Evolutionary conservation across 2,329 filamentous ascomycete genomes (phyloP).

Genomic region (Knufia fluminis): DNA sequence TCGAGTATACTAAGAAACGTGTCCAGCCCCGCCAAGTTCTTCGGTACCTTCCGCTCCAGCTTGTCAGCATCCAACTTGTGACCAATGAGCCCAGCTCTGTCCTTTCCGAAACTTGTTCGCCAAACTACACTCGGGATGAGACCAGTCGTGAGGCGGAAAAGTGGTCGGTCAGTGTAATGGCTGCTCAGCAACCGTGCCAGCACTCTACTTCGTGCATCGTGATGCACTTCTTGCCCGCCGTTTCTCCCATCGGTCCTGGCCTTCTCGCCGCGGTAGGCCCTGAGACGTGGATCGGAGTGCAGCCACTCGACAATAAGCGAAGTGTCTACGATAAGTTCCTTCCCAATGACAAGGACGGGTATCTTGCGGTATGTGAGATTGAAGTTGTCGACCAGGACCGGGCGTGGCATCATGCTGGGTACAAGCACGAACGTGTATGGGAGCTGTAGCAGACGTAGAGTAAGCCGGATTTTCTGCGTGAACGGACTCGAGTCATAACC

Average conservation of each 20-base stretch:
- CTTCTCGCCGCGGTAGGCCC: neutral
- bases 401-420: conserved; percentile 55
- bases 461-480: conserved; percentile 17
- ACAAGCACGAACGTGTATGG: conserved; percentile 21
- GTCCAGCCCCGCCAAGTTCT: conserved; percentile 17
- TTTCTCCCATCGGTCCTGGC: neutral
- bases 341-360: conserved; percentile 56
- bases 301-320: conserved; percentile 17
- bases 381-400: conserved; percentile 49
- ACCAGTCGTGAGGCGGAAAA: conserved; percentile 19
- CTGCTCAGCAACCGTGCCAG: conserved; percentile 6
- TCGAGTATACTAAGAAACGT: conserved; percentile 19
- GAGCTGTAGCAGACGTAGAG: conserved; percentile 16
- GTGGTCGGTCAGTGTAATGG: conserved; percentile 17
- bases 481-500: conserved; percentile 22
- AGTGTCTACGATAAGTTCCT: conserved; percentile 34
- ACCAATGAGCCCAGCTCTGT: conserved; percentile 18
- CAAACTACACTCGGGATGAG: conserved; percentile 19
- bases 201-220: neutral
- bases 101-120: conserved; percentile 17
- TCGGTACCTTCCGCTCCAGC: conserved; percentile 17
- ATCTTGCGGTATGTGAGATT: conserved; percentile 61
- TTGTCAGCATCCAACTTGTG: conserved; percentile 19
- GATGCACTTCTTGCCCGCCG: neutral
- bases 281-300: conserved; percentile 8